phyloP scores from a whole-genome alignment of 495 filamentous ascomycete species.

The Penicillium pancosmium region DNA sequence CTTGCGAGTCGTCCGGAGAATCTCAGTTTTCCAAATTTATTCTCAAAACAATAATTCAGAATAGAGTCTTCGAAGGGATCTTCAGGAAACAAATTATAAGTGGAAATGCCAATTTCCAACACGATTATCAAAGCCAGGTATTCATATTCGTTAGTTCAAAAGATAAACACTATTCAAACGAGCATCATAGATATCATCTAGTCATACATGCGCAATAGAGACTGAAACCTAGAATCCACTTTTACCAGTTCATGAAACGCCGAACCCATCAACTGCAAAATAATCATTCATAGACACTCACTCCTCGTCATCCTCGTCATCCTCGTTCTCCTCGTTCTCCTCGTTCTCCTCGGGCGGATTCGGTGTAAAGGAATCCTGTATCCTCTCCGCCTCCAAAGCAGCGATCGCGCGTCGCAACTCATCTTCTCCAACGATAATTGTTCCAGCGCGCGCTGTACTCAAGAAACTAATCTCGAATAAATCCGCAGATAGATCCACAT shows the following conservation, averaged over 20 bases:
- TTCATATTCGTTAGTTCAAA: neutral
- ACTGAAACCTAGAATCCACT: neutral
- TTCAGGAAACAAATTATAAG: too few species aligned
- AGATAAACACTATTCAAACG: neutral
- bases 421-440: conserved; percentile 79
- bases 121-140: neutral
- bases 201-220: neutral
- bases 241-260: neutral
- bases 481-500: conserved; percentile 47
- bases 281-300: neutral
- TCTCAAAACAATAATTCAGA: too few species aligned
- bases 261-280: neutral
- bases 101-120: too few species aligned
- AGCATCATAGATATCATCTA: neutral
- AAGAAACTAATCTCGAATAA: conserved; percentile 89
- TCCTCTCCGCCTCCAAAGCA: conserved; percentile 58
- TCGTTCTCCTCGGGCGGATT: neutral
- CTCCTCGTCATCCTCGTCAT: neutral
- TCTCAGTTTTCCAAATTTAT: too few species aligned
- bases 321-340: too few species aligned
- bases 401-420: conserved; percentile 71
- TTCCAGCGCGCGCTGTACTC: conserved; percentile 85
- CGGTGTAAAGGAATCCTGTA: neutral
- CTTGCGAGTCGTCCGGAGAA: too few species aligned
- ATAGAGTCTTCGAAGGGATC: too few species aligned